A percentile compares a stretch with the other conserved stretches of the same genome.
Conservation (phyloP, 2,329 filamentous ascomycete genomes). For the Fusarium bactridioides region DNA sequence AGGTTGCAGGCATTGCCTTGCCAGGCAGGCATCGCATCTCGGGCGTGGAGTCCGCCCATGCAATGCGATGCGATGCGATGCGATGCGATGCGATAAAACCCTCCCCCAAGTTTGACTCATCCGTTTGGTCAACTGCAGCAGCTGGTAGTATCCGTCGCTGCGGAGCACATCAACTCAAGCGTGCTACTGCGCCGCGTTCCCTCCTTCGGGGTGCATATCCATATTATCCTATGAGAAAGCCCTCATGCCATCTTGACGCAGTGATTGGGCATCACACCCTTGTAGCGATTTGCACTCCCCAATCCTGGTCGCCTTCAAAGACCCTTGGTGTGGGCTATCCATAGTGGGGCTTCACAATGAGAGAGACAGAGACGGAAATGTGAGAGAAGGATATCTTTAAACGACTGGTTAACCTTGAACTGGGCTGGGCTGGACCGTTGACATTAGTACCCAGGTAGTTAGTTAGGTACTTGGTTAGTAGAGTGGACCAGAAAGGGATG, state of each 20-base stretch:
- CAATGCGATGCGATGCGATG: constrained; percentile 1
- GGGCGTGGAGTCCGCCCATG: constrained; percentile 38
- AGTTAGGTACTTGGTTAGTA: neutral
- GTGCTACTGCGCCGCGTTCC: constrained; percentile 55
- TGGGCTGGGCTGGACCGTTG: constrained; percentile 28
- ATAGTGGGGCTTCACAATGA: constrained; percentile 24
- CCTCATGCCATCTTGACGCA: constrained; percentile 32
- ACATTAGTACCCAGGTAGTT: neutral
- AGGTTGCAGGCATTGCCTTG: constrained; percentile 25
- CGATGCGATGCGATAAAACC: constrained; percentile 8
- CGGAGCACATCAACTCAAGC: constrained; percentile 27
- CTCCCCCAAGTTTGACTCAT: constrained; percentile 30
- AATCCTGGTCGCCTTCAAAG: constrained; percentile 23
- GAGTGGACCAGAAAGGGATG: constrained; percentile 39
- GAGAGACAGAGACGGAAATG: neutral
- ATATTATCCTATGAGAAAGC: constrained; percentile 45
- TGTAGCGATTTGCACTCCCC: constrained; percentile 39
- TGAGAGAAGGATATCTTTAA: neutral
- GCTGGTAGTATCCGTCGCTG: neutral
- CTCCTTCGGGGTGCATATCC: constrained; percentile 48
- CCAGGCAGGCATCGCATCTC: constrained; percentile 24
- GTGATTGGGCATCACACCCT: constrained; percentile 50
- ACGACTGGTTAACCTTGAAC: constrained; percentile 14
- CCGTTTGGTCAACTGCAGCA: constrained; percentile 25
- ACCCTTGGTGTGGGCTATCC: constrained; percentile 14